phyloP scores from a whole-genome alignment of 1,284 basidiomycete genomes.

The Xerocomus minutiporus region DNA sequence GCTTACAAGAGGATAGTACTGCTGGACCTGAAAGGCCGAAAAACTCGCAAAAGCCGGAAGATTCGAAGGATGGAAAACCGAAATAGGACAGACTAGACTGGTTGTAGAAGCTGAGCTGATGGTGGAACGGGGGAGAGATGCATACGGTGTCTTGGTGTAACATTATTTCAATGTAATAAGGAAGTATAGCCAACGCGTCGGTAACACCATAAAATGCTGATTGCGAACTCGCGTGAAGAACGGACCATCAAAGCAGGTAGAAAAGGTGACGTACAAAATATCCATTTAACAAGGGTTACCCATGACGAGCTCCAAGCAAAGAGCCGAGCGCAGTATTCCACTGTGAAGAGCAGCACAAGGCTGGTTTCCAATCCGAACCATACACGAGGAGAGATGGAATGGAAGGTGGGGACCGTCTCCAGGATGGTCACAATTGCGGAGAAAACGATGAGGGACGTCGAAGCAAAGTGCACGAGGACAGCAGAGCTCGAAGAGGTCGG shows the following conservation, averaged over 20 bases:
- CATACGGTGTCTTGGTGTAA: slow-evolving; percentile 81
- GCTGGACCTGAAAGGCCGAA: slow-evolving; percentile 81
- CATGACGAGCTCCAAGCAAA: slow-evolving; percentile 63
- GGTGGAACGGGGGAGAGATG: neutral
- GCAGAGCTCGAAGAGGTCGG: slow-evolving; percentile 65
- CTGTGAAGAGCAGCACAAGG: slow-evolving; percentile 76
- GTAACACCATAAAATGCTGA: slow-evolving; percentile 82
- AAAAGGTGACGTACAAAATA: slow-evolving; percentile 53
- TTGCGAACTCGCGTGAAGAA: slow-evolving; percentile 11
- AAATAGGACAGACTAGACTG: slow-evolving; percentile 68
- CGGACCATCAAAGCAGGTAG: neutral
- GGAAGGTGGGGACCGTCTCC: slow-evolving; percentile 81
- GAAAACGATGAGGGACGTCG: slow-evolving; percentile 58
- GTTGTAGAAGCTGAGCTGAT: neutral
- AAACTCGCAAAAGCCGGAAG: slow-evolving; percentile 80
- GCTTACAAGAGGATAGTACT: slow-evolving; percentile 74
- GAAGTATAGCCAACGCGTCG: slow-evolving; percentile 78
- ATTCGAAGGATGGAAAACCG: slow-evolving; percentile 83
- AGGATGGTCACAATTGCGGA: slow-evolving; percentile 79
- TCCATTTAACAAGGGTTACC: slow-evolving; percentile 57
- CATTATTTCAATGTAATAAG: slow-evolving; percentile 82
- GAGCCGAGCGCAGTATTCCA: slow-evolving; percentile 68
- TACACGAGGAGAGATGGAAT: slow-evolving; percentile 60
- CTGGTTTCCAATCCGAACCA: slow-evolving; percentile 82
- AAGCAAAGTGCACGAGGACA: slow-evolving; percentile 60